phyloP scores from a whole-genome alignment of 768 basidiomycete genomes.

The Trametes cingulata region DNA sequence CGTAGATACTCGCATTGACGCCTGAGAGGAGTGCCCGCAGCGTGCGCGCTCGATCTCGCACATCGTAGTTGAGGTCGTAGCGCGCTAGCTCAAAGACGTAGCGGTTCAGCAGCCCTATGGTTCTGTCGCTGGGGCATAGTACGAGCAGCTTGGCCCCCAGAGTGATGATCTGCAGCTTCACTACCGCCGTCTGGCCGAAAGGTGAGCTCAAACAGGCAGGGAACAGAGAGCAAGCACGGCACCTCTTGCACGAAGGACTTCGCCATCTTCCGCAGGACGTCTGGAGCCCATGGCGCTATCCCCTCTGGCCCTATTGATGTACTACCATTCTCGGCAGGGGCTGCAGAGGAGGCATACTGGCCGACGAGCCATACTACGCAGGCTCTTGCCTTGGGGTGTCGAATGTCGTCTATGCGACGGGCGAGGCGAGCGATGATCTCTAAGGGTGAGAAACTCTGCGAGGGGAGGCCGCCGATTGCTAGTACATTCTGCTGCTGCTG shows the following conservation, averaged over 20 bases:
- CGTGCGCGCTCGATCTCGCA: constrained; percentile 88
- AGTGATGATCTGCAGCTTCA: constrained; percentile 83
- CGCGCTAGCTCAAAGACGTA: constrained; percentile 84
- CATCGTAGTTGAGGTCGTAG: constrained; percentile 88
- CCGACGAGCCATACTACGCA: constrained; percentile 94
- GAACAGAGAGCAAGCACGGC: constrained; percentile 12
- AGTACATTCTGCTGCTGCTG: constrained; percentile 33
- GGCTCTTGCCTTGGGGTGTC: constrained; percentile 77
- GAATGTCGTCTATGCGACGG: constrained; percentile 73
- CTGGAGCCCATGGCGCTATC: constrained; percentile 81
- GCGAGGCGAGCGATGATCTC: constrained; percentile 81
- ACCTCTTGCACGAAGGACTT: constrained; percentile 78
- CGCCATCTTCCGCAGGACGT: constrained; percentile 78
- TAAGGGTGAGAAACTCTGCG: constrained; percentile 42
- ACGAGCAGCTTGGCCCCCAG: constrained; percentile 86
- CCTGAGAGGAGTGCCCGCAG: constrained; percentile 32
- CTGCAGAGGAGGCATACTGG: constrained; percentile 69
- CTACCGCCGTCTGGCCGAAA: constrained; percentile 49
- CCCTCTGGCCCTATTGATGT: constrained; percentile 47
- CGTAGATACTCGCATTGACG: constrained; percentile 13
- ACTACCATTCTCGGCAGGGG: constrained; percentile 26
- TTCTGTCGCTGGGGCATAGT: constrained; percentile 55
- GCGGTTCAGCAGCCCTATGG: constrained; percentile 54
- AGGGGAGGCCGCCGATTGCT: constrained; percentile 18
- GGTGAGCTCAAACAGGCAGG: background rate